phyloP scores from a whole-genome alignment of 371 early-diverging fungal genomes.

The Thermomucor indicae-seudaticae region DNA sequence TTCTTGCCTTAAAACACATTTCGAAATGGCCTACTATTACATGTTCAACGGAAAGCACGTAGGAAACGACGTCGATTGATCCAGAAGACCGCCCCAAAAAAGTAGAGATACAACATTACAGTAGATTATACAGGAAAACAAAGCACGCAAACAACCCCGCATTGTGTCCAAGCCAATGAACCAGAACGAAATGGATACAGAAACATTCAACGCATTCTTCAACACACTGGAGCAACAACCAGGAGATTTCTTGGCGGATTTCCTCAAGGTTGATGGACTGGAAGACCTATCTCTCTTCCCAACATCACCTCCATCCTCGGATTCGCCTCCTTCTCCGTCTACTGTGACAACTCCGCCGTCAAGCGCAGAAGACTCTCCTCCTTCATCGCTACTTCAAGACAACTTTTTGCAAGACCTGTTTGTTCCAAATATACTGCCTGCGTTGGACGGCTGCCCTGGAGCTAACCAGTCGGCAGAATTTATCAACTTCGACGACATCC shows the following conservation, averaged over 20 bases:
- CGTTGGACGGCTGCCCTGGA: background rate
- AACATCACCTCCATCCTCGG: conserved; percentile 4
- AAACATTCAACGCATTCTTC: conserved; percentile 9
- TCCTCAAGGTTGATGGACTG: conserved; percentile 7
- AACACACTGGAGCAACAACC: conserved; percentile 1
- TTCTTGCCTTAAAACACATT: conserved; percentile 4
- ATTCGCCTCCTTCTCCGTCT: conserved; percentile 8
- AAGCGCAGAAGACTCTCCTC: conserved; percentile 8
- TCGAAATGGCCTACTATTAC: conserved; percentile 27
- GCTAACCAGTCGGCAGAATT: too few relatives aligned
- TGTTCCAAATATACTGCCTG: background rate
- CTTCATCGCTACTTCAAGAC: conserved; percentile 12
- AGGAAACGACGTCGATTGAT: conserved; percentile 33
- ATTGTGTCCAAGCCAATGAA: conserved; percentile 1
- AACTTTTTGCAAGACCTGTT: conserved; percentile 7
- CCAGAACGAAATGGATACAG: conserved; percentile 5
- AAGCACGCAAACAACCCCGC: too few relatives aligned
- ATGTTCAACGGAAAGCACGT: conserved; percentile 32
- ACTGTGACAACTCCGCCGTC: conserved; percentile 13
- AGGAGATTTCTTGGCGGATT: conserved; percentile 9
- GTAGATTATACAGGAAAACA: too few relatives aligned
- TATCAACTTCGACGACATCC: conserved; percentile 4
- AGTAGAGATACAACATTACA: conserved; percentile 2
- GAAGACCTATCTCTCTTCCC: conserved; percentile 1
- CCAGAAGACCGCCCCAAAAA: conserved; percentile 20